These are phyloP conservation scores for Penicillium sp. DNA, from an alignment of 2,329 filamentous ascomycete genomes.

Conservation along the genomic window DNA sequence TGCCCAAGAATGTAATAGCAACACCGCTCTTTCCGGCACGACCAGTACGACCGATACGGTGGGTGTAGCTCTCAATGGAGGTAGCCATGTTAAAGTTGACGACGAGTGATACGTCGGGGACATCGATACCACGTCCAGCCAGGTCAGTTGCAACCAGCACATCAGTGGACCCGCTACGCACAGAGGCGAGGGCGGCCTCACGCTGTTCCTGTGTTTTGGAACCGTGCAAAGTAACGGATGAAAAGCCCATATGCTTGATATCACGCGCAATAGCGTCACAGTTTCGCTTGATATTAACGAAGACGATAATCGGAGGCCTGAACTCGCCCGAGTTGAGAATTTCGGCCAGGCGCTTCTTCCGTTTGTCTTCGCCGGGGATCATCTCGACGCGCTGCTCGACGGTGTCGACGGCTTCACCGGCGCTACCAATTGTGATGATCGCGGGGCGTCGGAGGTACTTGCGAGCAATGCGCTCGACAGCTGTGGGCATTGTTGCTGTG, in stretches of 20 bases:
- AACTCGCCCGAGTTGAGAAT: slow-evolving; percentile 81
- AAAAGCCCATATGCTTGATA: slow-evolving; percentile 91
- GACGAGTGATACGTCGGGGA: slow-evolving; percentile 87
- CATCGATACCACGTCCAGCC: slow-evolving; percentile 95
- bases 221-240: slow-evolving; percentile 85
- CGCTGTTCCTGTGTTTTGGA: slow-evolving; percentile 97
- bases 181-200: slow-evolving; percentile 83
- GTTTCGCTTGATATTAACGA: slow-evolving; percentile 99
- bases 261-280: slow-evolving; percentile 93
- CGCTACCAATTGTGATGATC: slow-evolving; percentile 90
- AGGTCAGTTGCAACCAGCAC: slow-evolving; percentile 95
- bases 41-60: slow-evolving; percentile 94
- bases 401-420: slow-evolving; percentile 93
- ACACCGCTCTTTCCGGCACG: slow-evolving; percentile 96
- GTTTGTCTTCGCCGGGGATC: slow-evolving; percentile 84
- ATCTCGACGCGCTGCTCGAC: slow-evolving; percentile 97
- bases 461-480: slow-evolving; percentile 92
- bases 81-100: slow-evolving; percentile 99
- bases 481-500: slow-evolving; percentile 93
- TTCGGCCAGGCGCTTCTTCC: slow-evolving; percentile 92
- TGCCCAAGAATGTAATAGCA: slow-evolving; percentile 90
- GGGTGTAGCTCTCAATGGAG: slow-evolving; percentile 91
- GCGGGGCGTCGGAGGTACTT: slow-evolving; percentile 93
- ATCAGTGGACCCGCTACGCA: slow-evolving; percentile 76
- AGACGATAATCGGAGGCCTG: slow-evolving; percentile 89